Percentiles rank a stretch among this genome's conserved stretches.
These are phyloP conservation scores for Stephanocyclus meneghinianus DNA, from an alignment of 352 stramenopile genomes.

Conservation along the genomic window DNA sequence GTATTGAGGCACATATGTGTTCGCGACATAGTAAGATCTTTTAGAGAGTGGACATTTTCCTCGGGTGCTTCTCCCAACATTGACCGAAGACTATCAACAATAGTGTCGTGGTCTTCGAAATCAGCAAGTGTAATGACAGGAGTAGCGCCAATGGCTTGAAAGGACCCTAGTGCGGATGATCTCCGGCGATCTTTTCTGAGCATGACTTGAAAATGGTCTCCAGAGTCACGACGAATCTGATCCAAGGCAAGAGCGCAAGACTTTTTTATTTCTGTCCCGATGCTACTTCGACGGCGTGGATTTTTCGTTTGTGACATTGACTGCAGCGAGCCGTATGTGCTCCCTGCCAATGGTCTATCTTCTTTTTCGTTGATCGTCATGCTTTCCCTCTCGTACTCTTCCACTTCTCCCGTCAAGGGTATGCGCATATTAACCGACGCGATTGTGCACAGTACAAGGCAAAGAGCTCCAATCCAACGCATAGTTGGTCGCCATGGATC, in stretches of 20 bases:
- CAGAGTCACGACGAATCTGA: not conserved
- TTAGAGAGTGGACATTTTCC: not conserved
- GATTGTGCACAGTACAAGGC: conserved; percentile 1
- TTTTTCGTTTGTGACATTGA: not conserved
- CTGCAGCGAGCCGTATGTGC: not conserved
- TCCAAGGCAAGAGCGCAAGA: not conserved
- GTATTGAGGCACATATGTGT: conserved; percentile 6
- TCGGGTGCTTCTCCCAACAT: not conserved
- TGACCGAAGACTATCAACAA: not conserved
- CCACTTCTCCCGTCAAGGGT: conserved; percentile 11
- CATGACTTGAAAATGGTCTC: not conserved
- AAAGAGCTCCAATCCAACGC: conserved; percentile 4
- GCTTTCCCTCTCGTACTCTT: conserved; percentile 9
- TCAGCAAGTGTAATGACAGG: not conserved
- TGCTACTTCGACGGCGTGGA: too few relatives aligned
- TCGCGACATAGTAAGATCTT: conserved; percentile 7
- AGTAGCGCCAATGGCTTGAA: not conserved
- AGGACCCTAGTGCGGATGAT: not conserved
- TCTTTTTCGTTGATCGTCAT: not conserved
- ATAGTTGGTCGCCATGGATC: conserved; percentile 22
- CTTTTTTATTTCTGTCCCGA: too few relatives aligned
- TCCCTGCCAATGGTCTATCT: not conserved
- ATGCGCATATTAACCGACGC: conserved; percentile 12
- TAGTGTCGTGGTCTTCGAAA: not conserved
- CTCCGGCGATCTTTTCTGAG: not conserved